Evolutionary conservation across 2,329 filamentous ascomycete species (phyloP), one percentile per base, ranked within the genome.

Genomic region (Cryphonectria japonica): DNA sequence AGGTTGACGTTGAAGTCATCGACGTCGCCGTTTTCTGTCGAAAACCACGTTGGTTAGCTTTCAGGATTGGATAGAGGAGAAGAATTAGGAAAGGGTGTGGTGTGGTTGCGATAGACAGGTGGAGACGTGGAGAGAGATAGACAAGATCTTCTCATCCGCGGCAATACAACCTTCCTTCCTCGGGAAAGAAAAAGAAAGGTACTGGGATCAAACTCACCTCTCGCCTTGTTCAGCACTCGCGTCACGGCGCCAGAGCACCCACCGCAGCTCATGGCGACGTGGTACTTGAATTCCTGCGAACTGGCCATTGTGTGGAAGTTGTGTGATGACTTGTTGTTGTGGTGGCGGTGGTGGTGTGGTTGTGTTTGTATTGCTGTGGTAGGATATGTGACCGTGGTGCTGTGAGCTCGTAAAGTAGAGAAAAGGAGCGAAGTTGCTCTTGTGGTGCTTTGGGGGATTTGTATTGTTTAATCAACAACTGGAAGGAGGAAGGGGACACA

Each of bases 191-290:
- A 43, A 22, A 43, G 19, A 7, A 16, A 26, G 9, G n/a, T 6
- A 11, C 32, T 43, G 52, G 11, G 39, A 52, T 29, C 0, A 43
- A 43, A 41, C 72, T 75, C 80, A 97, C 95, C 94, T 29, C 97
- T 92, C 2, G 97, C 90, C 85, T 94, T 97, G 85, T 93, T 95
- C 75, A 99, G 89, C 62, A 98, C 94, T 67, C 94, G 89, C 83
- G 97, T 93, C 61, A 99, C 88, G 76, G 96, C 96, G 78, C 95
- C 94, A 62, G 95, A 98, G 91, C 96, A 99, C 81, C 96, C 96
- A 80, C 93, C 90, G 85, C 96, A 99, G 87, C 86, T 92, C 96
- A 99, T 99, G 83, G 85, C 87, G 82, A 98, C 89, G 83, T 95
- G 91, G 87, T 98, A 98, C 82, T 96, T 93, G 92, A 98, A 98